Evolutionary conservation across 495 filamentous ascomycete genomes (phyloP).

Genomic region (Daldinia loculata): DNA sequence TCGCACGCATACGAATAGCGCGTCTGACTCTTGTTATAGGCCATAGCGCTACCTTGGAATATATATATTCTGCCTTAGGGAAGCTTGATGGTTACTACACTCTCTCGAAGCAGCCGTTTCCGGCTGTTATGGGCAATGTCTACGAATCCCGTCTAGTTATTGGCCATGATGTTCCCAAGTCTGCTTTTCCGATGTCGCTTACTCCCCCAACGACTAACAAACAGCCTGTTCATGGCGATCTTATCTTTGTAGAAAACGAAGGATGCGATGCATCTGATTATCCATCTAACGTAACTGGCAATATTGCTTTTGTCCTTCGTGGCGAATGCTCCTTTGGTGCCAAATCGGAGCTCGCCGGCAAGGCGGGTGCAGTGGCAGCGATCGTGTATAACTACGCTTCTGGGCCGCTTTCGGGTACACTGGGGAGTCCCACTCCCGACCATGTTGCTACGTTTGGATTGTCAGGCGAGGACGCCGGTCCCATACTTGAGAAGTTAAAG

Average conservation of each 20-base stretch:
- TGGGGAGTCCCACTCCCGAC: conserved; percentile 59
- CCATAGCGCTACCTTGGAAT: conserved; percentile 66
- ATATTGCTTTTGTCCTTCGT: conserved; percentile 66
- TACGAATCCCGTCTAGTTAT: conserved; percentile 66
- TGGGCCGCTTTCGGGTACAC: conserved; percentile 59
- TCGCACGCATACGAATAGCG: background rate
- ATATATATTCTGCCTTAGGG: conserved; percentile 63
- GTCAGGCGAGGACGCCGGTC: conserved; percentile 59
- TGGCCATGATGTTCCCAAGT: conserved; percentile 58
- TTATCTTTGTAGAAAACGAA: conserved; percentile 55
- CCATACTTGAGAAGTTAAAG: conserved; percentile 57
- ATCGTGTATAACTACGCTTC: conserved; percentile 67
- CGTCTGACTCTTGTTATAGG: conserved; percentile 46
- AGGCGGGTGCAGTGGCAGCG: conserved; percentile 67
- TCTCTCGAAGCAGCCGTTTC: conserved; percentile 66
- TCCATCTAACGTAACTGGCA: conserved; percentile 51
- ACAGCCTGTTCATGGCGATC: conserved; percentile 59
- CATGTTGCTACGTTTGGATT: conserved; percentile 68
- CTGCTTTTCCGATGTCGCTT: conserved; percentile 64
- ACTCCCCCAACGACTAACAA: conserved; percentile 67
- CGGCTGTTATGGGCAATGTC: conserved; percentile 65
- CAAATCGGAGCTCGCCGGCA: conserved; percentile 65
- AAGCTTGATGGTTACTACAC: conserved; percentile 65
- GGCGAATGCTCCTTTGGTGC: conserved; percentile 67
- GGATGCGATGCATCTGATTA: conserved; percentile 62